Evolutionary conservation across 768 basidiomycete species (phyloP).

Genomic region (Chalciporus piperatus): DNA sequence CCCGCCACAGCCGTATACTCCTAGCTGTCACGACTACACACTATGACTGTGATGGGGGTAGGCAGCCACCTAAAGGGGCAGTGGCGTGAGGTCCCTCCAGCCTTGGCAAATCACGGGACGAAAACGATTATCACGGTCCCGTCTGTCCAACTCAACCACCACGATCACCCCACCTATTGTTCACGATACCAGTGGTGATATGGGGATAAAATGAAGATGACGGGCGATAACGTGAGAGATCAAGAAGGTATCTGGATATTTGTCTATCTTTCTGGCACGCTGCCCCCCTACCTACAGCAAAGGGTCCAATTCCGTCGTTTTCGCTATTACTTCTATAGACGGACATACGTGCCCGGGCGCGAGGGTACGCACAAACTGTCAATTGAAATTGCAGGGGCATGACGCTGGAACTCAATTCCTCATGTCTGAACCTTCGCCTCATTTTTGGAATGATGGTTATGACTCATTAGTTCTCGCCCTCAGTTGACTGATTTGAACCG

Average conservation of each 20-base stretch:
- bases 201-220: neutral
- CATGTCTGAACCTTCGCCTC: conserved; percentile 9
- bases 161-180: neutral
- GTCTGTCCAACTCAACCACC: neutral
- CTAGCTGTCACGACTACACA: too few species aligned
- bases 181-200: neutral
- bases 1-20: too few species aligned
- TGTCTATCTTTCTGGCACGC: neutral
- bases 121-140: too few species aligned
- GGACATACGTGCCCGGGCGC: neutral
- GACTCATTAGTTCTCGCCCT: conserved; percentile 1
- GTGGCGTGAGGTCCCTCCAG: too few species aligned
- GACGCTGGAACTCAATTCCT: conserved; percentile 6
- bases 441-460: conserved; percentile 11
- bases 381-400: conserved; percentile 10
- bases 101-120: too few species aligned
- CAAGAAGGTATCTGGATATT: neutral
- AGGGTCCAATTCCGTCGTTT: conserved; percentile 5
- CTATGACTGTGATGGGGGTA: too few species aligned
- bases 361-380: neutral
- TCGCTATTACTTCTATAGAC: conserved; percentile 12
- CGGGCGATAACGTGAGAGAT: conserved; percentile 9
- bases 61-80: too few species aligned
- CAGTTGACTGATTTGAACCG: neutral
- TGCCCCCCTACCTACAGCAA: neutral